Base-by-base conservation (phyloP, 371 early-diverging fungal genomes). In the Dichotomocladium elegans region DNA sequence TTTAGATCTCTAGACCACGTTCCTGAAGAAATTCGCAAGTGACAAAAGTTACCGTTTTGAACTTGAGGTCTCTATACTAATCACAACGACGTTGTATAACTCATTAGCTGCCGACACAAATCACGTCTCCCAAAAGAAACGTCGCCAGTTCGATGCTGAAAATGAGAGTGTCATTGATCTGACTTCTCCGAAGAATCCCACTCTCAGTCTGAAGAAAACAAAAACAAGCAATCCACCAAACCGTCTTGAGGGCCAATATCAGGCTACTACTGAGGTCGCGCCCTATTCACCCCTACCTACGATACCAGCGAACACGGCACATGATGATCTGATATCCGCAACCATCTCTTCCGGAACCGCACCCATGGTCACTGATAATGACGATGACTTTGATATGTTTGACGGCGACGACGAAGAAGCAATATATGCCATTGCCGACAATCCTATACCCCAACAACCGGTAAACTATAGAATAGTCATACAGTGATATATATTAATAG, bases 191-290 rank as follows among this genome's bases (percentile, higher is more conserved):
- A 46, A 29, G 29, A 29, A 26, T 25, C 25, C 14, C 25, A 24
- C 46, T 4, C 46, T 46, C 25, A 46, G 46, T n/a, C 17, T 46
- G 21, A 46, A 26, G 25, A 28, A 46, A n/a, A 12, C 46, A 46
- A 29, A 17, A 46, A 11, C 3, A 37, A 37, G n/a, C 37, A 37
- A 37, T 37, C 37, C 4, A 37, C 37, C 37, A 6, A 37, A 8
- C 21, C 37, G 17, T 15, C 7, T 2, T 37, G 15, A 37, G 37
- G 7, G 8, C 37, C 2, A 37, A 37, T 15, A 37, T 21, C 2
- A 37, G 21, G 37, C 1, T 19, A 47, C 1, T n/a, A 17, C 41
- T 8, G n/a, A n/a, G 21, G 12, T 12, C n/a, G n/a, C 41, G 27
- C 24, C 4, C 6, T 26, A 19, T 28, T 19, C 24, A 44, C 46